Evolutionary conservation across 371 early-diverging fungal genomes (phyloP).

Genomic region (Mycotypha africana): DNA sequence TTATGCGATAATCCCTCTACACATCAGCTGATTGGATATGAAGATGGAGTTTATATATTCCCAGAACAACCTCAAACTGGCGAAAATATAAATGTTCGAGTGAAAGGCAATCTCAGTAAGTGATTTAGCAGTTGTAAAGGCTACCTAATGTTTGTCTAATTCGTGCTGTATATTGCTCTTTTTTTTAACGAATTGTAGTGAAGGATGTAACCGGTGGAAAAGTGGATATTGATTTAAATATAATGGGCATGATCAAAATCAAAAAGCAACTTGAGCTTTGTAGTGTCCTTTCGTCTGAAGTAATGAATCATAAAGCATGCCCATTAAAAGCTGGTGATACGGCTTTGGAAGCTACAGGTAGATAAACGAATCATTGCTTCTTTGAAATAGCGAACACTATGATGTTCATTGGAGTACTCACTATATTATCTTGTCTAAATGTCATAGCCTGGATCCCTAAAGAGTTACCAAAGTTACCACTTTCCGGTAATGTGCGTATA

Average conservation of each 20-base stretch:
- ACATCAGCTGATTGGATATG: conserved; percentile 31
- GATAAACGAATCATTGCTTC: background rate
- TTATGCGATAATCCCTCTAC: conserved; percentile 29
- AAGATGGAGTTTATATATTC: conserved; percentile 33
- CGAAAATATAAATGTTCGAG: conserved; percentile 37
- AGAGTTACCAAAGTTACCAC: conserved; percentile 38
- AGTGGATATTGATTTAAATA: conserved; percentile 35
- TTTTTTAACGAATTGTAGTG: conserved; percentile 11
- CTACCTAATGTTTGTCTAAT: conserved; percentile 7
- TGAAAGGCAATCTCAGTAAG: conserved; percentile 34
- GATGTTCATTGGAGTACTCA: too few species aligned
- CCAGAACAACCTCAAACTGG: conserved; percentile 32
- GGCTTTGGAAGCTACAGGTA: conserved; percentile 36
- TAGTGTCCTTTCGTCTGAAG: conserved; percentile 27
- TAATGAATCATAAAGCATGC: conserved; percentile 31
- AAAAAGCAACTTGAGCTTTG: conserved; percentile 41
- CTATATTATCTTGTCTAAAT: too few species aligned
- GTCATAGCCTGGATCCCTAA: conserved; percentile 40
- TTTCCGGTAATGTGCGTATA: conserved; percentile 35
- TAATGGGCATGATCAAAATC: conserved; percentile 41
- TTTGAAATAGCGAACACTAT: background rate
- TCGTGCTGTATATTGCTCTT: too few species aligned
- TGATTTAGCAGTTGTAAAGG: background rate
- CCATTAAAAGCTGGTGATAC: conserved; percentile 34
- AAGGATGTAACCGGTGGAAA: conserved; percentile 30